Evolutionary conservation across 352 stramenopile species (phyloP), one percentile per base, ranked within the genome.

Genomic region (Globisporangium solare): DNA sequence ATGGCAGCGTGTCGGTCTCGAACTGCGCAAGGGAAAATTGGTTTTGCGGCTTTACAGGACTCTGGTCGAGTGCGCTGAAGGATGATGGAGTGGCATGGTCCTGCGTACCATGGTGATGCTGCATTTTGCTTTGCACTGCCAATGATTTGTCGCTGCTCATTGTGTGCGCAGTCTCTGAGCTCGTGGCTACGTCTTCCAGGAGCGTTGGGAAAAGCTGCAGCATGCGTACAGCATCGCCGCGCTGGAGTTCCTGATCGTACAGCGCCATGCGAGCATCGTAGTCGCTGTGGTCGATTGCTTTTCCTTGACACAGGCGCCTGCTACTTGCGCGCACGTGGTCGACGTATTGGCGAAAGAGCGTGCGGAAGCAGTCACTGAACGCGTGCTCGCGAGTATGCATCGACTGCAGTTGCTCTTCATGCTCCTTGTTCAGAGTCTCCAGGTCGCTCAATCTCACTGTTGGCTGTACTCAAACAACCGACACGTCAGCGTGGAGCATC

Each of bases 141-240:
- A 10, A 10, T 35, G 27, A 10, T 8, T 35, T 35, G 27, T 8
- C 27, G 7, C 27, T 35, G 27, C 7, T 35, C 4, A 8, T 35
- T 32, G 15, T 21, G 6, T 43, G 37, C 1, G 53, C 4, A 15
- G 7, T 24, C 6, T n/a, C 58, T 15, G 49, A 65, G 2, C 15
- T 53, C 1, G 51, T 43, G 15, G 76, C 53, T 31, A 77, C 81
- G 21, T 78, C 62, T 55, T 88, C 73, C 49, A 89, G 45, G 20
- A 86, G 54, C 20, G 63, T 55, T 5, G 79, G 73, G 14, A 88
- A 80, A 14, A 79, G 43, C 21, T 80, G 76, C 47, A 88, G 54
- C 64, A 85, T 63, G 43, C 69, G 45, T 22, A 77, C 41, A 0
- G 82, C 37, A 24, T 86, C 70, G 3, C 73, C 73, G 35, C 60